phyloP scores from a whole-genome alignment of 176 grass and related monocot species.

The Rhynchospora tenuis region DNA sequence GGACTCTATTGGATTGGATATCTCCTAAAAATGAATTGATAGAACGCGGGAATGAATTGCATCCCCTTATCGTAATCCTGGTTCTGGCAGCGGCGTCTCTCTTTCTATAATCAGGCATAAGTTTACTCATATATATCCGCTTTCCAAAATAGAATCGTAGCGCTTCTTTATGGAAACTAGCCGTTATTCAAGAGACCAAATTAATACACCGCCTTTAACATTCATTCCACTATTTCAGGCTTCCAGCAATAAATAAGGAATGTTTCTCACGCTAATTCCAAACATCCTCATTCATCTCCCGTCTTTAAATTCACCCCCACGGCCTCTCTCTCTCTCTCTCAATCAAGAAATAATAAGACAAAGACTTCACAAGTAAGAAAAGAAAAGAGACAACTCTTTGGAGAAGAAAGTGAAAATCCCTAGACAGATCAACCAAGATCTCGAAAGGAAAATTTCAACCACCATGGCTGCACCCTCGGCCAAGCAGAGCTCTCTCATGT shows the following conservation, averaged over 20 bases:
- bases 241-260: too few relatives aligned
- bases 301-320: too few relatives aligned
- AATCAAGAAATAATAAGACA: slow-evolving; percentile 14
- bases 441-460: slow-evolving; percentile 37
- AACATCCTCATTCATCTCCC: not conserved
- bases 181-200: not conserved
- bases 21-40: too few relatives aligned
- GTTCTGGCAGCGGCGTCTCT: too few relatives aligned
- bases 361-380: not conserved
- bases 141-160: too few relatives aligned
- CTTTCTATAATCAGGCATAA: too few relatives aligned
- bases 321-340: not conserved
- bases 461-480: not conserved
- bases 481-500: slow-evolving; percentile 33
- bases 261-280: not conserved
- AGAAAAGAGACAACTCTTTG: not conserved
- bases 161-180: not conserved
- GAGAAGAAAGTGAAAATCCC: slow-evolving; percentile 25
- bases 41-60: too few relatives aligned
- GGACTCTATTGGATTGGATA: too few relatives aligned
- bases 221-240: not conserved
- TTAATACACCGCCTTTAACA: slow-evolving; percentile 7
- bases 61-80: too few relatives aligned
- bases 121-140: too few relatives aligned
- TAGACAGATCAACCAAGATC: slow-evolving; percentile 66